Evolutionary conservation across 169 alveolate genomes (phyloP).

Genomic region (Eimeria necatrix): DNA sequence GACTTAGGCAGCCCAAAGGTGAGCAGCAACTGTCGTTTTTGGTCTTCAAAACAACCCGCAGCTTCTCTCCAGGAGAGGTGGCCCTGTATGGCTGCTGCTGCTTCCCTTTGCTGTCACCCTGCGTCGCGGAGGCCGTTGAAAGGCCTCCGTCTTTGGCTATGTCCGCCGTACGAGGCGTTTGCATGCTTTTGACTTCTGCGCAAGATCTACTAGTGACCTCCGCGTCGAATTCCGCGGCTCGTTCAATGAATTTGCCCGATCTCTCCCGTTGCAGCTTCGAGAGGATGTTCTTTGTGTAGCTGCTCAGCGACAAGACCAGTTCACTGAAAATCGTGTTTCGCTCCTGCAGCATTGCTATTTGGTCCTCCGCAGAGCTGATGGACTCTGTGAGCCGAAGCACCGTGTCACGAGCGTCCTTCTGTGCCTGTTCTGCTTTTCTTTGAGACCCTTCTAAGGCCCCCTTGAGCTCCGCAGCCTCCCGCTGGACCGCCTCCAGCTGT

Average conservation of each 20-base stretch:
- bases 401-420: slow-evolving; percentile 16
- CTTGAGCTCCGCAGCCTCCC: slow-evolving; percentile 49
- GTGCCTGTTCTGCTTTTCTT: background rate
- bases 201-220: background rate
- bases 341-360: background rate
- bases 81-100: background rate
- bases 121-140: no score
- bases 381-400: slow-evolving; percentile 12
- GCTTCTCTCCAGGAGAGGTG: slow-evolving; percentile 10
- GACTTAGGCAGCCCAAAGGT: background rate
- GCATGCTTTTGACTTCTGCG: background rate
- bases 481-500: background rate
- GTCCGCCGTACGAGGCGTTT: no score
- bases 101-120: background rate
- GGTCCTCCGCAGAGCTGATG: slow-evolving; percentile 9
- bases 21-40: slow-evolving; percentile 5
- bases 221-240: background rate
- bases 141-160: no score
- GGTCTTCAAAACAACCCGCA: slow-evolving; percentile 6
- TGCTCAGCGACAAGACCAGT: background rate
- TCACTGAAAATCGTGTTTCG: background rate
- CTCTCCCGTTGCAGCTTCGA: background rate
- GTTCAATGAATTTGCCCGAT: background rate
- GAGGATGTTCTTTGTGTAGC: background rate
- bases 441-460: slow-evolving; percentile 20